Evolutionary conservation across 116 monocot species (phyloP).

Genomic region (Zostera marina): DNA sequence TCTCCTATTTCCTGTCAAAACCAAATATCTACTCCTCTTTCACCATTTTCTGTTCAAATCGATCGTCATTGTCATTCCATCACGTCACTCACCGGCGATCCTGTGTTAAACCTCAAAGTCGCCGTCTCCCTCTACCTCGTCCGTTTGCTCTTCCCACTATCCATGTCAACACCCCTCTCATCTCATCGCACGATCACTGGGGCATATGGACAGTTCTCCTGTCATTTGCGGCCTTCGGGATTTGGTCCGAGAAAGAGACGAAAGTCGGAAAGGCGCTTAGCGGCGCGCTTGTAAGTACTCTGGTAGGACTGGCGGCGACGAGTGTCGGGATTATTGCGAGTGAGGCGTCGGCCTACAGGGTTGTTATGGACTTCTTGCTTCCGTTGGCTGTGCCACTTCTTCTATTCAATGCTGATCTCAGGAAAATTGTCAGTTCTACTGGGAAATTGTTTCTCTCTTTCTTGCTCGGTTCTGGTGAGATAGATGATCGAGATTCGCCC

Average conservation of each 20-base stretch:
- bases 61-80: neutral
- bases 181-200: slow-evolving; percentile 51
- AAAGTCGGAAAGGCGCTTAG: slow-evolving; percentile 39
- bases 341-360: slow-evolving; percentile 32
- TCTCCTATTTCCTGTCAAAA: neutral
- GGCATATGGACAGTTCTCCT: slow-evolving; percentile 51
- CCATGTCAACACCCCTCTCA: slow-evolving; percentile 11
- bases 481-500: neutral
- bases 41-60: neutral
- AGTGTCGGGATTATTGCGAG: slow-evolving; percentile 32
- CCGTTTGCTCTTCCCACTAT: neutral
- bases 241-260: slow-evolving; percentile 41
- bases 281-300: slow-evolving; percentile 50
- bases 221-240: slow-evolving; percentile 37
- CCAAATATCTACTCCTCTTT: neutral
- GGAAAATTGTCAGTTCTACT: slow-evolving; percentile 29
- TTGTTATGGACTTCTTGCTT: slow-evolving; percentile 44
- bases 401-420: slow-evolving; percentile 46
- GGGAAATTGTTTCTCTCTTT: slow-evolving; percentile 44
- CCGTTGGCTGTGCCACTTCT: slow-evolving; percentile 47
- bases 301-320: slow-evolving; percentile 44
- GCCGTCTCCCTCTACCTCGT: neutral
- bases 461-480: slow-evolving; percentile 41
- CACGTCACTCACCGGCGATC: too few species aligned
- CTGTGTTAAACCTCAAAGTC: neutral